Base-by-base conservation (phyloP, 2,329 filamentous ascomycete species). In the Orbilia javanica region DNA sequence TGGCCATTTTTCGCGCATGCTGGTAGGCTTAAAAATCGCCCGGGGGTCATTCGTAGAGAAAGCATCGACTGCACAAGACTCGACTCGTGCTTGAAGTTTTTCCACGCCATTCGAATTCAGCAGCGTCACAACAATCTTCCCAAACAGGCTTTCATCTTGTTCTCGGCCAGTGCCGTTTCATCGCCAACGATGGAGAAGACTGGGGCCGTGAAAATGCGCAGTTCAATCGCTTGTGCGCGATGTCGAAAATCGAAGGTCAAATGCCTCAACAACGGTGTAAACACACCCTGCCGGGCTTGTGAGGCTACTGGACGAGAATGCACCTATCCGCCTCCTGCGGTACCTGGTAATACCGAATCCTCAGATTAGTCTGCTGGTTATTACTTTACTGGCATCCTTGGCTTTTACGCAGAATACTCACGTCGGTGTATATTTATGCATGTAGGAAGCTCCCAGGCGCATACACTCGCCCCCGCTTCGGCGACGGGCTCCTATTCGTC, bases 201-300 rank as follows among this genome's bases (percentile, higher is more conserved):
- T 52, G 62, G 63, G 60, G 63, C 74, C 52, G 36, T 65, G 39
- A 79, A 79, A 60, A 82, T 82, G 81, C 79, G 81, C 66, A 81
- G 80, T 71, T 82, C 81, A 60, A 82, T 82, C 68, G 81, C 81
- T 44, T 82, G 81, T 76, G 80, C 80, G 36, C 81, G 81, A 29
- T 82, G 81, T 72, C 80, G 81, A 60, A 80, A 80, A 66, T 81
- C 92, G 83, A 96, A 96, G 85, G 93, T 95, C 83, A 95, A 95
- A 84, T 96, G 93, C 85, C 90, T 93, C 84, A 96, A 96, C 84
- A 88, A 89, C 80, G 92, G 92, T 77, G 88, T 90, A 72, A 88
- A 88, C 79, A 90, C 89, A 15, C 89, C 89, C 15, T 96, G 93
- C 85, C 89, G 92, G 79, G 90, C 90, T 11, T 96, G 93, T 83